Evolutionary conservation across 495 filamentous ascomycete species (phyloP).

Genomic region (Trichoderma erinaceum): DNA sequence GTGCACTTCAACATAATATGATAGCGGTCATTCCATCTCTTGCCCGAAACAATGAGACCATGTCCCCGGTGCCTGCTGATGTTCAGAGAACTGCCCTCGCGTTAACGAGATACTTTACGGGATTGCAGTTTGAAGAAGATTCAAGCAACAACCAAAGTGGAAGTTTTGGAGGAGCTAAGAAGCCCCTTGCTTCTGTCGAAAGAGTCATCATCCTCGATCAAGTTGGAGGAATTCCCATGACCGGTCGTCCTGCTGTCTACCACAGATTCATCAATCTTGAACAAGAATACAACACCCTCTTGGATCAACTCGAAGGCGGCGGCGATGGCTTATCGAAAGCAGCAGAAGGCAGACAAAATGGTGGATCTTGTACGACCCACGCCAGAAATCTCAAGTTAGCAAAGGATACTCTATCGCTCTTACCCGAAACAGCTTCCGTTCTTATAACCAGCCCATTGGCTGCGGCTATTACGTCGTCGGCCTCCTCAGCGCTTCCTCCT

Average conservation of each 20-base stretch:
- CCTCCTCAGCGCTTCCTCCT: constrained; percentile 11
- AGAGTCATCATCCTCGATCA: constrained; percentile 87
- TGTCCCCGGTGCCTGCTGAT: constrained; percentile 47
- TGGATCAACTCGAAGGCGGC: constrained; percentile 45
- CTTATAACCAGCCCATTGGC: constrained; percentile 81
- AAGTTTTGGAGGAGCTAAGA: constrained; percentile 36
- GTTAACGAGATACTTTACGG: constrained; percentile 66
- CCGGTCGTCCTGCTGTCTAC: constrained; percentile 56
- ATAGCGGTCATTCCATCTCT: constrained; percentile 72
- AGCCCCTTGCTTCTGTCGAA: constrained; percentile 59
- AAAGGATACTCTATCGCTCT: constrained; percentile 58
- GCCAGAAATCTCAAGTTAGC: constrained; percentile 68
- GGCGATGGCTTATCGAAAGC: not conserved
- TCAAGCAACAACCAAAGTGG: constrained; percentile 36
- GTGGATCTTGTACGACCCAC: constrained; percentile 34
- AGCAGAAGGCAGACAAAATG: not conserved
- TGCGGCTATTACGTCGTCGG: constrained; percentile 50
- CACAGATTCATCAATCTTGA: constrained; percentile 95
- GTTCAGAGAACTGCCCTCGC: constrained; percentile 66
- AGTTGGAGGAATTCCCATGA: constrained; percentile 75
- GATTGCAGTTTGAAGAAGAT: constrained; percentile 35
- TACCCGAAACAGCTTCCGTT: constrained; percentile 81
- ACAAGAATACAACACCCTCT: constrained; percentile 72
- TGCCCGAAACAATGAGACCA: constrained; percentile 57
- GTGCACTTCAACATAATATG: constrained; percentile 64